Base-by-base conservation (phyloP, 2,329 filamentous ascomycete species). In the Arthroderma sp. region DNA sequence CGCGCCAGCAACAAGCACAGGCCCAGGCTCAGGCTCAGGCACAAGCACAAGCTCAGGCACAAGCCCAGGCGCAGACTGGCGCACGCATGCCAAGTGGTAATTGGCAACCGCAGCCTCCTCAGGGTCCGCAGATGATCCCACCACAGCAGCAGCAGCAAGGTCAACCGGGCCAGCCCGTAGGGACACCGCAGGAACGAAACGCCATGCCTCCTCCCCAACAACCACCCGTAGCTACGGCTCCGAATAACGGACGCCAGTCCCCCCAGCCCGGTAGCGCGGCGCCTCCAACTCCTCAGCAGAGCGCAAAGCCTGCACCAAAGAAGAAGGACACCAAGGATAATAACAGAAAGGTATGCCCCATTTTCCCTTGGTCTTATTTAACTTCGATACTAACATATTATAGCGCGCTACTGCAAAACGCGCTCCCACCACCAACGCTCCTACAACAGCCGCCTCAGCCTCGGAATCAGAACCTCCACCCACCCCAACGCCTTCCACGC, bases 271-370 rank as follows among this genome's bases (percentile, higher is more conserved):
- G 66, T 44, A 63, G 65, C 17, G 71, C 73, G 57, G 80, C 80
- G 19, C 81, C 82, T 15, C 81, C 82, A 4, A 85, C 82, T 4
- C 82, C 82, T 1, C 80, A 78, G 60, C 81, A 82, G 66, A 65
- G 71, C n/a, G 79, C 77, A 66, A 85, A 75, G 65, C 74, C 69
- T n/a, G 78, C 76, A 54, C 79, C 78, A 7, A 83, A 82, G 66
- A 84, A 83, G 73, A 82, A 83, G 67, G 74, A 76, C 35, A 70
- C 71, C 5, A 79, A 80, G 63, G 78, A 80, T 60, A 75, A 74
- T 41, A 39, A 55, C 31, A 74, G 73, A 62, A 80, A 81, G 74
- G 78, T 79, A 74, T 56, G 56, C 17, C 43, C 47, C 38, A 56
- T 38, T 21, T 57, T 56, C 19, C 54, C 35, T 17, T 56, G 56